Evolutionary conservation across 768 basidiomycete genomes (phyloP), one percentile per base, ranked within the genome.

Genomic region (Russula abietina): DNA sequence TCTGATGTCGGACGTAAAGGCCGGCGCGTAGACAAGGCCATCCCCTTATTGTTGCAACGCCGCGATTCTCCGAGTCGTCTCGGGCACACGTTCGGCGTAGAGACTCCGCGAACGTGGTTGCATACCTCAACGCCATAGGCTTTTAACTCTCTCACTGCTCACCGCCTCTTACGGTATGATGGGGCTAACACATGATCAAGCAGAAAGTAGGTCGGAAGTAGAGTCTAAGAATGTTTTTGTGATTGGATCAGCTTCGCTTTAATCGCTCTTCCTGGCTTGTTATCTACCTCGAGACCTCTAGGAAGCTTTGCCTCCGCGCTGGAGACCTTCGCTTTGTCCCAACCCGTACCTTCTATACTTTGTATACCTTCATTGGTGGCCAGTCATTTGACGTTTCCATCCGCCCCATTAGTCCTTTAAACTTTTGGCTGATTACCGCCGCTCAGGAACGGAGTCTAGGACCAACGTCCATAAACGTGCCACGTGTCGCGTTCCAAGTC

Each of bases 41-140:
- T 43, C 30, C 10, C 39, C 12, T 53, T 45, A 48, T 57, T n/a
- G 19, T 30, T 33, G 30, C 33, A 53, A 41, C 7, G 38, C 22
- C 51, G 32, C 17, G 12, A 28, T 32, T 14, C 14, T 26, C n/a
- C n/a, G n/a, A n/a, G n/a, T n/a, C 33, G 32, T 38, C 12, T 11
- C 17, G n/a, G 51, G 38, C 39, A 50, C 62, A 60, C 53, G 62
- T 64, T 59, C 48, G 46, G 41, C n/a, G 14, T 41, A 11, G 33
- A n/a, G 38, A 59, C 38, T 24, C 33, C 19, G 52, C 53, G 38
- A 53, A 60, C 58, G 39, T 64, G 54, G n/a, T 49, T 49, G 33
- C 57, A 12, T 19, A 5, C 51, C 50, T 57, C 17, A 7, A 51
- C 24, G 12, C 22, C 55, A 10, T 55, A 50, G 16, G 33, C 61